Base-by-base conservation (phyloP, 495 filamentous ascomycete species). In the Aspergillus sparsus region DNA sequence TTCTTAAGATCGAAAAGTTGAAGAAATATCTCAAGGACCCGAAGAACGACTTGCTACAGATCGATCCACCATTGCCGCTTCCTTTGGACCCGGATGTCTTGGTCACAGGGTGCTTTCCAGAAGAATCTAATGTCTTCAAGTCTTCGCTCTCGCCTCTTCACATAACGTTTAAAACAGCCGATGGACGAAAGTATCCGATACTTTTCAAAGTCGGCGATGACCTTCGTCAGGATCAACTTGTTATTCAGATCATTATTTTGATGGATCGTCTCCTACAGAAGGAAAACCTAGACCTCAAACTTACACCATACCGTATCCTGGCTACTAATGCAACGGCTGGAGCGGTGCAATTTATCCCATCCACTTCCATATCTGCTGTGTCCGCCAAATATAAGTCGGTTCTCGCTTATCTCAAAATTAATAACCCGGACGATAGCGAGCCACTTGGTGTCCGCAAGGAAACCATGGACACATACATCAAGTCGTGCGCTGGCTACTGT, bases 131-230 rank as follows among this genome's bases (percentile, higher is more conserved):
- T 55, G 93, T 99, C 45, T 97, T 99, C 75, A 99, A 98, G 70
- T 97, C 93, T 1, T 91, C 90, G 6, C 77, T 99, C 7, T 90
- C 89, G 44, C 94, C 94, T 1, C 85, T 99, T 31, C 89, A 90
- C 61, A 83, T 98, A n/a, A 89, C 89, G 35, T 96, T 98, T 75
- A 92, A 89, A 69, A 96, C 92, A 0, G 79, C 82, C 1, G 82
- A 85, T 6, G 89, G 89, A 5, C 78, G 80, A 41, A 88, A 87
- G 60, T 98, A 98, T 71, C 88, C 92, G 15, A 87, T 99, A 53
- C 86, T 97, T 47, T 98, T 98, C 83, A 99, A 99, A 73, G 92
- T 92, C 4, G 94, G 94, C 42, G 94, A 99, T 67, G 94, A 99
- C 68, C 82, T 99, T 41, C 89, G 94, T 0, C 94, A 99, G 74